Conservation (phyloP, 352 stramenopile species). For the Phytophthora pinifolia region DNA sequence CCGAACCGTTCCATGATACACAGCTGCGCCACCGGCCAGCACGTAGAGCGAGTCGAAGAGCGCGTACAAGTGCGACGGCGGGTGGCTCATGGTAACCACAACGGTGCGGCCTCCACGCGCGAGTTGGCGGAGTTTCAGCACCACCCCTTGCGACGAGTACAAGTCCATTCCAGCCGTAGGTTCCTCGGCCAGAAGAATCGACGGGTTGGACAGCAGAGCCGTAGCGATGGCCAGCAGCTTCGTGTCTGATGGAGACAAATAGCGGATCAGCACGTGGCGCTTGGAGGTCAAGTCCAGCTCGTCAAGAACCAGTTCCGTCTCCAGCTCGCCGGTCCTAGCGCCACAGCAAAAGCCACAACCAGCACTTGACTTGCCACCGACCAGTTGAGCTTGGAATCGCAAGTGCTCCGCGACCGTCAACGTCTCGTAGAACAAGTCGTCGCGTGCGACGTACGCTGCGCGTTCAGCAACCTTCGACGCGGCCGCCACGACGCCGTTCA, state of each 20-base stretch:
- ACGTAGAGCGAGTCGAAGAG: constrained; percentile 67
- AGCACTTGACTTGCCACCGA: constrained; percentile 6
- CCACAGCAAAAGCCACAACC: constrained; percentile 24
- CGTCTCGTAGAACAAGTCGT: constrained; percentile 37
- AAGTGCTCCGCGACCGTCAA: constrained; percentile 42
- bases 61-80: constrained; percentile 62
- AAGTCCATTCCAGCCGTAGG: constrained; percentile 68
- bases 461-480: constrained; percentile 7
- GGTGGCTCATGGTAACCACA: constrained; percentile 87
- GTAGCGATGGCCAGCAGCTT: constrained; percentile 87
- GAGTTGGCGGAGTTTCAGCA: constrained; percentile 64
- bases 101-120: constrained; percentile 85
- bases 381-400: constrained; percentile 29
- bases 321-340: constrained; percentile 4
- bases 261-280: constrained; percentile 33
- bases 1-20: constrained; percentile 57
- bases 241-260: constrained; percentile 40
- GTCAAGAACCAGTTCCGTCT: constrained; percentile 26
- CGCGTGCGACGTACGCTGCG: constrained; percentile 21
- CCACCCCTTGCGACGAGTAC: constrained; percentile 51
- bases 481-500: constrained; percentile 24
- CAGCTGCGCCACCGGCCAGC: constrained; percentile 43
- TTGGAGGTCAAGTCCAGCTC: constrained; percentile 27
- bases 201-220: constrained; percentile 76
- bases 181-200: constrained; percentile 86